A percentile compares a stretch with the other conserved stretches of the same genome.
phyloP scores from a whole-genome alignment of 2,329 filamentous ascomycete species.

The Parasarocladium wereldwijsianum region DNA sequence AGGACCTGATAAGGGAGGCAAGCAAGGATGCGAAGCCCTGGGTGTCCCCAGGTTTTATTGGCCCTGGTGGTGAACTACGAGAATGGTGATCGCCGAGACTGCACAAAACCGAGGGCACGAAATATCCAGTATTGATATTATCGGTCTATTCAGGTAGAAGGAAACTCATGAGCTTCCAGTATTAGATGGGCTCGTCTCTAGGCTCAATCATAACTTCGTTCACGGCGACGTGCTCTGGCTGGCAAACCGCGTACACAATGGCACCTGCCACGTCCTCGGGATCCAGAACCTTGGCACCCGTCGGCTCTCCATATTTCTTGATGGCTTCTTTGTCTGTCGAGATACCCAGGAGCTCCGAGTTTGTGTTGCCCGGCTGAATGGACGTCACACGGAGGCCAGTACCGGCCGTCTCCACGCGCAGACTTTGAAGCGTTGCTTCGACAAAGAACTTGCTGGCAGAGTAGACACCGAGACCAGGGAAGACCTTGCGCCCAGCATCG shows the following conservation, averaged over 20 bases:
- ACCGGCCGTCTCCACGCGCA: constrained; percentile 64
- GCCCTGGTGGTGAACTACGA: constrained; percentile 48
- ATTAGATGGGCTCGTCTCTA: constrained; percentile 56
- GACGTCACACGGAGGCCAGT: constrained; percentile 58
- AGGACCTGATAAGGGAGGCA: constrained; percentile 47
- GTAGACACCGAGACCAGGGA: constrained; percentile 70
- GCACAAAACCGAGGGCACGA: too few species aligned
- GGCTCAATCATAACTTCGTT: constrained; percentile 73
- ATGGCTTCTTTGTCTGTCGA: constrained; percentile 63
- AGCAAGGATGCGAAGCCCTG: constrained; percentile 46
- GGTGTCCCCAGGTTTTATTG: constrained; percentile 51
- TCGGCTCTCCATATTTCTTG: constrained; percentile 64
- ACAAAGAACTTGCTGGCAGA: constrained; percentile 77
- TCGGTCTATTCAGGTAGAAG: too few species aligned
- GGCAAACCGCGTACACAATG: constrained; percentile 60
- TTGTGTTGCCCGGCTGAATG: constrained; percentile 65
- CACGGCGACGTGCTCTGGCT: constrained; percentile 62
- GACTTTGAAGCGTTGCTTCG: constrained; percentile 61
- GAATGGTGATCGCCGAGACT: constrained; percentile 42
- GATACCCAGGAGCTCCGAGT: constrained; percentile 59
- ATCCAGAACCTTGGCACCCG: constrained; percentile 61
- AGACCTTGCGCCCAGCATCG: constrained; percentile 68
- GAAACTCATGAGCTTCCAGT: too few species aligned
- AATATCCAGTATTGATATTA: too few species aligned
- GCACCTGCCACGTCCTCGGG: constrained; percentile 57